Conservation (phyloP, 768 basidiomycete genomes). For the Cystofilobasidium ferigula region DNA sequence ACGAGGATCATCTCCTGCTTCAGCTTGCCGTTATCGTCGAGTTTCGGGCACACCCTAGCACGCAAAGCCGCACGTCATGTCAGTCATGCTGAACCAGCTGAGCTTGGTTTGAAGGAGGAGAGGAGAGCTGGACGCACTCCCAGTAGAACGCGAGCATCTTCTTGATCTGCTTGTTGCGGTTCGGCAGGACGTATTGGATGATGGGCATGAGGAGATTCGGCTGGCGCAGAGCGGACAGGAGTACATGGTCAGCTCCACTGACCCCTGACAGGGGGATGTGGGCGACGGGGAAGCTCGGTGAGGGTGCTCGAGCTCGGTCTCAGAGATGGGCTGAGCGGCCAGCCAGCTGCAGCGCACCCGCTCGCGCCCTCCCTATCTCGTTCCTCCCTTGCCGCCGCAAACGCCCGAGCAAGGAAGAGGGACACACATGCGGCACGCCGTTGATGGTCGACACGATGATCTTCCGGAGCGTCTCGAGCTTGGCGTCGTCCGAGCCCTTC, state of each 20-base stretch:
- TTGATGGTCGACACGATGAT: conserved; percentile 90
- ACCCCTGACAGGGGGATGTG: background rate
- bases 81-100: background rate
- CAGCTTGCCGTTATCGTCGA: conserved; percentile 89
- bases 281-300: no score
- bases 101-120: background rate
- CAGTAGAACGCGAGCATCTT: conserved; percentile 57
- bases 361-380: background rate
- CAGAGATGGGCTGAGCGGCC: no score
- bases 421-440: conserved; percentile 74
- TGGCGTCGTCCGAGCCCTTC: conserved; percentile 93
- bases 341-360: background rate
- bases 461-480: conserved; percentile 86
- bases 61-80: background rate
- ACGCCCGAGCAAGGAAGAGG: background rate
- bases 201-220: conserved; percentile 92
- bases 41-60: conserved; percentile 78
- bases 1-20: conserved; percentile 99
- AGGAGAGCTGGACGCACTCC: conserved; percentile 34
- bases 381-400: background rate
- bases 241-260: background rate
- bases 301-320: no score
- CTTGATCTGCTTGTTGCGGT: conserved; percentile 89
- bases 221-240: conserved; percentile 40
- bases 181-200: conserved; percentile 95